Percentiles rank a stretch among this genome's conserved stretches.
Evolutionary conservation across 2,329 filamentous ascomycete genomes (phyloP).

Genomic region (Fusarium sp.): DNA sequence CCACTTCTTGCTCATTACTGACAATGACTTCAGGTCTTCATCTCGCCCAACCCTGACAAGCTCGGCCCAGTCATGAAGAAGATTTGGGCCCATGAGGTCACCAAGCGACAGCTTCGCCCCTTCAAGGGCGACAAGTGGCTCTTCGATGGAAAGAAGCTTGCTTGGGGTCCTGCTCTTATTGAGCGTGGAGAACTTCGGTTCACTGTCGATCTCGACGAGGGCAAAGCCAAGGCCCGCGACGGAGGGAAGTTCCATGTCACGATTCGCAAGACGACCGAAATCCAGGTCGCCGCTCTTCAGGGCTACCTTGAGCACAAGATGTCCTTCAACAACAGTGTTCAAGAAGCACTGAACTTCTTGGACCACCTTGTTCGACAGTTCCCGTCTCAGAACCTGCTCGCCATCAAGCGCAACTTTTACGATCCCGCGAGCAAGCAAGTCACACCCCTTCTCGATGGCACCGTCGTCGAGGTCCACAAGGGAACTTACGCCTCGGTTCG

Average conservation of each 20-base stretch:
- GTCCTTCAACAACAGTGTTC: conserved; percentile 73
- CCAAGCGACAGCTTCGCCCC: conserved; percentile 66
- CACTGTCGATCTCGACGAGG: conserved; percentile 78
- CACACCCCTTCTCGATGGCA: conserved; percentile 65
- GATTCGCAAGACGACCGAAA: conserved; percentile 72
- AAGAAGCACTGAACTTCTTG: conserved; percentile 89
- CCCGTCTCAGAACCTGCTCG: conserved; percentile 75
- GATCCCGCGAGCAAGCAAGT: conserved; percentile 59
- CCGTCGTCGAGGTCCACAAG: conserved; percentile 82
- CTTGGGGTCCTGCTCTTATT: conserved; percentile 71
- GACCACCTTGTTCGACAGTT: conserved; percentile 88
- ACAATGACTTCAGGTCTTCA: conserved; percentile 64
- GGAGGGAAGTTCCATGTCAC: conserved; percentile 69
- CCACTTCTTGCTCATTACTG: conserved; percentile 3
- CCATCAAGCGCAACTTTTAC: conserved; percentile 89
- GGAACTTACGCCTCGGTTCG: conserved; percentile 90
- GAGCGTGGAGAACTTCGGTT: conserved; percentile 65
- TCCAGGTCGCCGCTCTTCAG: conserved; percentile 75
- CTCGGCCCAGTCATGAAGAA: conserved; percentile 75
- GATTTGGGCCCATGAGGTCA: conserved; percentile 75
- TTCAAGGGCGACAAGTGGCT: conserved; percentile 68
- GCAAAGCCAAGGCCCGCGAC: conserved; percentile 55
- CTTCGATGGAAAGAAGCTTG: conserved; percentile 86
- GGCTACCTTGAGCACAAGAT: conserved; percentile 73
- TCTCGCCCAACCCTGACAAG: conserved; percentile 74